Evolutionary conservation across 495 filamentous ascomycete species (phyloP).

Genomic region (Penicillium herquei): DNA sequence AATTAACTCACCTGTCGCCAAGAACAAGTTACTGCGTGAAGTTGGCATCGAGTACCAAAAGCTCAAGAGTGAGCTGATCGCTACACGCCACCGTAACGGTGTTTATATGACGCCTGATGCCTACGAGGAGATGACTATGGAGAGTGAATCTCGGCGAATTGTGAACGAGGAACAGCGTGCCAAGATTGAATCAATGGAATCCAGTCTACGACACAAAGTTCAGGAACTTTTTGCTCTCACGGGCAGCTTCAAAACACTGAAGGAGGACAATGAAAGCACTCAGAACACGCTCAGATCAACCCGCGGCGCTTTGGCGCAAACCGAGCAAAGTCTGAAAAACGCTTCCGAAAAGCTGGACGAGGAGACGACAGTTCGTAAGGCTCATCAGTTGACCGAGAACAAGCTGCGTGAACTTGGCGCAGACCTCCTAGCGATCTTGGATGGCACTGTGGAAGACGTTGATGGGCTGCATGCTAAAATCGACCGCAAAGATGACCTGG

Average conservation of each 20-base stretch:
- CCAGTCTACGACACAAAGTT: constrained; percentile 82
- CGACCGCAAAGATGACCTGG: constrained; percentile 77
- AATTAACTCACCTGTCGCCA: constrained; percentile 84
- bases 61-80: constrained; percentile 88
- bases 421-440: constrained; percentile 72
- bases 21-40: constrained; percentile 85
- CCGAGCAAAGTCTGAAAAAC: constrained; percentile 73
- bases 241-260: constrained; percentile 77
- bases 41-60: constrained; percentile 93
- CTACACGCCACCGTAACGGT: constrained; percentile 89
- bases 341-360: constrained; percentile 75
- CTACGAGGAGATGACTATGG: constrained; percentile 82
- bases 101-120: constrained; percentile 84
- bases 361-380: constrained; percentile 74
- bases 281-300: constrained; percentile 71
- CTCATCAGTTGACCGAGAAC: constrained; percentile 82
- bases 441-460: constrained; percentile 75
- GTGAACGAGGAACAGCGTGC: constrained; percentile 88
- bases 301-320: constrained; percentile 76
- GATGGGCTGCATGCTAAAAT: constrained; percentile 79
- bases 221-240: constrained; percentile 86
- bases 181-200: constrained; percentile 89
- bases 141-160: constrained; percentile 90
- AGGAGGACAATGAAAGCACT: constrained; percentile 80
- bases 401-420: constrained; percentile 68